phyloP scores from a whole-genome alignment of 1,284 basidiomycete species.

The Ganoderma sinense region DNA sequence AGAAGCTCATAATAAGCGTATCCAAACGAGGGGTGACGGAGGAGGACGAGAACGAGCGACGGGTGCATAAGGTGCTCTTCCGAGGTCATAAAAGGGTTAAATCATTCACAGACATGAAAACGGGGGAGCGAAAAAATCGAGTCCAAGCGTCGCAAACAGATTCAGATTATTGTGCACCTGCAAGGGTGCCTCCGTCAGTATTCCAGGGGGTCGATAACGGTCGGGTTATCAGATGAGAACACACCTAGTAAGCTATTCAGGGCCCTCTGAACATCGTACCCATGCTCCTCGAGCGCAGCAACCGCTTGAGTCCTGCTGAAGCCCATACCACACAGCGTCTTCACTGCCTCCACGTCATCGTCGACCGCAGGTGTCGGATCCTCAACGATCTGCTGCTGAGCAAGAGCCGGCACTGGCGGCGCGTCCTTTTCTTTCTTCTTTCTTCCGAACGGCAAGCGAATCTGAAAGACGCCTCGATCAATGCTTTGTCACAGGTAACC shows the following conservation, averaged over 20 bases:
- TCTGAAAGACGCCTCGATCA: conserved; percentile 47
- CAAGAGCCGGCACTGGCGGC: conserved; percentile 47
- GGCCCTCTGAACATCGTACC: conserved; percentile 78
- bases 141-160: conserved; percentile 16
- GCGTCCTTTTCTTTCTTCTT: conserved; percentile 72
- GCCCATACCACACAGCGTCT: conserved; percentile 82
- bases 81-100: conserved; percentile 20
- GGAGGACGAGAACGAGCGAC: conserved; percentile 27
- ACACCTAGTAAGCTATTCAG: conserved; percentile 68
- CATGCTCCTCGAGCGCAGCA: conserved; percentile 75
- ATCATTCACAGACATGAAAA: conserved; percentile 28
- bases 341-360: conserved; percentile 81
- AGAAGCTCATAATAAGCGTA: conserved; percentile 30
- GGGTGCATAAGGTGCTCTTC: conserved; percentile 28
- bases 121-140: background rate
- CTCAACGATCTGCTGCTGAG: conserved; percentile 56
- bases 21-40: conserved; percentile 35
- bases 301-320: conserved; percentile 84
- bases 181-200: conserved; percentile 8
- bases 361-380: conserved; percentile 63
- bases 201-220: background rate
- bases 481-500: background rate
- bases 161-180: conserved; percentile 32
- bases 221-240: conserved; percentile 11
- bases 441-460: conserved; percentile 80